A percentile compares a stretch with the other conserved stretches of the same genome.
Evolutionary conservation across 768 basidiomycete species (phyloP).

Genomic region (Plicaturopsis crispa): DNA sequence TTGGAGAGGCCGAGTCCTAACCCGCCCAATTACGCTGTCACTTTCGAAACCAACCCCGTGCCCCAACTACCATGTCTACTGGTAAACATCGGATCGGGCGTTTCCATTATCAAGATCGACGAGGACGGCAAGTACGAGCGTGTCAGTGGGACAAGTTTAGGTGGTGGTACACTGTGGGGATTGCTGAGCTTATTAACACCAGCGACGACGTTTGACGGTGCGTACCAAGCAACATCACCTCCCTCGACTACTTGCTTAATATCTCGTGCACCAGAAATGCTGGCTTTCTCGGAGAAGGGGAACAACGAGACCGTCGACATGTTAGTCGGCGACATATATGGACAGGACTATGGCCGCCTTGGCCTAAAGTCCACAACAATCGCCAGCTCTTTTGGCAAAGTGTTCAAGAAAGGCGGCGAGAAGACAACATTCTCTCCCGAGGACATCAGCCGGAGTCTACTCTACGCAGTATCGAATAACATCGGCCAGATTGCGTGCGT

Average conservation of each 20-base stretch:
- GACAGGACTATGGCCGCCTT: constrained; percentile 92
- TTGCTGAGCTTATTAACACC: constrained; percentile 91
- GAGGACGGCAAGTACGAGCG: constrained; percentile 94
- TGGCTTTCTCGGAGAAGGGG: constrained; percentile 86
- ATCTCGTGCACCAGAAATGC: constrained; percentile 66
- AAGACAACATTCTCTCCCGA: constrained; percentile 79
- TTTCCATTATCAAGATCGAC: constrained; percentile 95
- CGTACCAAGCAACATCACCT: constrained; percentile 28
- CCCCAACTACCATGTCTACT: constrained; percentile 93
- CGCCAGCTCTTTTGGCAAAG: constrained; percentile 97
- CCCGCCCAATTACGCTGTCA: constrained; percentile 83
- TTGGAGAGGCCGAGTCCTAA: constrained; percentile 86
- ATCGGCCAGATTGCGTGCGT: constrained; percentile 99
- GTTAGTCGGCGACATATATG: constrained; percentile 99
- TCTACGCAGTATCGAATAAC: constrained; percentile 97
- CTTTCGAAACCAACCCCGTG: constrained; percentile 76
- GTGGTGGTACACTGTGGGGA: constrained; percentile 97
- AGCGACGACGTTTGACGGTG: constrained; percentile 94
- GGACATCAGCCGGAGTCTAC: constrained; percentile 89
- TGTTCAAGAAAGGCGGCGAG: constrained; percentile 83
- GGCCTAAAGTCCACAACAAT: constrained; percentile 98
- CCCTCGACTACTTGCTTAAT: background rate
- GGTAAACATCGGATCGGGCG: constrained; percentile 97
- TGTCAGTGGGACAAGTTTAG: constrained; percentile 93
- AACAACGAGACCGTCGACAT: constrained; percentile 95